Evolutionary conservation across 805 yeast species (phyloP), one percentile per base, ranked within the genome.

Genomic region (Ogataea siamensis): DNA sequence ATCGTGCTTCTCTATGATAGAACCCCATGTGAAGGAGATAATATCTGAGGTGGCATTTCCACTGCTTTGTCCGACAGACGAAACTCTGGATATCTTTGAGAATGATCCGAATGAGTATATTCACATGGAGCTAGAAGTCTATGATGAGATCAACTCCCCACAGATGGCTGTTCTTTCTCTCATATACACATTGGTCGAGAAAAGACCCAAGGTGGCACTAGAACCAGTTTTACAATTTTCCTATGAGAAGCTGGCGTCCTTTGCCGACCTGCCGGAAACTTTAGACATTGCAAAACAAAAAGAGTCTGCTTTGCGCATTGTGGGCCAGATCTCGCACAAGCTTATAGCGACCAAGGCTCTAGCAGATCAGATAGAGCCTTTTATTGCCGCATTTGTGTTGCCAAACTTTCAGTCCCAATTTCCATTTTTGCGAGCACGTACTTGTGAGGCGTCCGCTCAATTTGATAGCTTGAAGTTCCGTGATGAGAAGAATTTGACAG

Each of bases 71-170:
- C 91, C 95, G 7, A 70, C 74, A 5, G 84, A 83, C 42, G 79
- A 76, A 3, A 77, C 78, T 16, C 65, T 89, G 42, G 95, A 86
- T 45, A 62, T 77, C 15, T 91, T 86, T 63, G 95, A 88, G 45
- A 77, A 75, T 45, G 97, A 91, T 55, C 98, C 98, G 7, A 83
- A 77, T 34, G 97, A 91, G 58, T 93, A 88, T 57, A 84, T 93
- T 46, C 89, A 86, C 61, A 71, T 82, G 49, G 77, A 78, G 29
- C 70, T 87, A 51, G 87, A 81, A 57, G 64, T 78, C 28, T 60
- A 82, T 49, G 93, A 83, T 37, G 78, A 71, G 27, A 53, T 66
- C 26, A 68, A 62, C 43, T 71, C 87, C 2, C 85, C 95, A 5
- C 95, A 87, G 57, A 67, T 76, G 31, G 94, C 95, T 2, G 91